Evolutionary conservation across 1,139 yeast species (phyloP), one percentile per base, ranked within the genome.

Genomic region (Yamadazyma triangularis): DNA sequence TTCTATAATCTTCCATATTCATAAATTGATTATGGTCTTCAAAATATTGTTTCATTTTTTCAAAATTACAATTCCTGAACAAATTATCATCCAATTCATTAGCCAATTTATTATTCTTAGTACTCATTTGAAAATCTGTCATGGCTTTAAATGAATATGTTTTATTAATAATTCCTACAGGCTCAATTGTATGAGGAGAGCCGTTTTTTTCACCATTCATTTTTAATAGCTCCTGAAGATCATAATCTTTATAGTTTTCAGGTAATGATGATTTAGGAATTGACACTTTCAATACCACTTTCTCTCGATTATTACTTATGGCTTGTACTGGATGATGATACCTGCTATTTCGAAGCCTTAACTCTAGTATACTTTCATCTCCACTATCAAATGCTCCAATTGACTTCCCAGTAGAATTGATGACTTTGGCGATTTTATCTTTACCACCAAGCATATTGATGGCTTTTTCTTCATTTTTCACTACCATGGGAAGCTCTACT

Each of bases 101-200:
- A 8, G 56, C 56, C 40, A 77, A 67, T 2, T 62, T 49, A 10
- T 84, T 81, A 41, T 75, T 70, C 33, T 71, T 73, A 13, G 89
- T 74, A 21, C 73, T 62, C 39, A 77, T 73, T 52, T 89, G 98
- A 52, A 87, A 91, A 56, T 91, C 98, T 1, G 91, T 79, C 67
- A 91, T 76, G 36, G 85, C 87, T 44, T 95, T 73, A 53, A 89
- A 91, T 43, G 85, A 74, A 47, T 78, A 82, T 12, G 83, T 83
- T 38, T 77, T 74, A 44, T 79, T 77, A 14, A 88, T 66, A 12
- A 87, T 70, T 1, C 82, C 91, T 4, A 76, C 69, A 0, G 95
- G 91, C 29, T 65, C 63, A 2, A 73, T 69, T 16, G 57, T 59
- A 34, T 70, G 69, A 31, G 68, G 68, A 4, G 60, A 48, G 3